Evolutionary conservation across 768 basidiomycete species (phyloP), one percentile per base, ranked within the genome.

Genomic region (Psilocybe cyanescens): DNA sequence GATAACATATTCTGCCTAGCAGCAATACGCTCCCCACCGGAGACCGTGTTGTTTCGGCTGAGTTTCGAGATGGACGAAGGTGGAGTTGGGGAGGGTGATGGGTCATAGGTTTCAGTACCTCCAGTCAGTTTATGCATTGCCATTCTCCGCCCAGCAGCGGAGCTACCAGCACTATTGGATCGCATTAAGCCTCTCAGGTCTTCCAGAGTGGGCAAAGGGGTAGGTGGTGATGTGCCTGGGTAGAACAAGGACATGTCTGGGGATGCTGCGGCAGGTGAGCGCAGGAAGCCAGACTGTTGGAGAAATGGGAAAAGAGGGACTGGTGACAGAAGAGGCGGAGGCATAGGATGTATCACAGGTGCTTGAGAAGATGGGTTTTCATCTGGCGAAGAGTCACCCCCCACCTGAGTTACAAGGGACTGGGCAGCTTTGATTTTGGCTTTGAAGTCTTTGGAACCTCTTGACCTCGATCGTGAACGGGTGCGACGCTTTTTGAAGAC

Each of bases 111-210:
- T 63, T 91, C 90, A 51, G 82, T 81, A 29, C 88, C 90, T 44
- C 92, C 91, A 1, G 90, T 94, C 58, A 97, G 79, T 72, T 94
- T 95, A 64, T 87, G 87, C 85, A 97, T 86, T 3, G 94, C 94
- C 74, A 87, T 78, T 67, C 86, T 83, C 50, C 91, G 79, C 33
- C 78, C 78, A 31, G 86, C 87, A 69, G 89, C 84, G 54, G 88
- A 84, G 55, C 90, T 83, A 19, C 90, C 91, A n/a, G 92, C 92
- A 69, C 95, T 96, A 71, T 96, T 95, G 2, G 95, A 96, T 17
- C 95, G 88, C 69, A 92, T 88, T 2, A 97, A 83, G 14, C 90
- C 89, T 68, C 81, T 85, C 70, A 96, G 77, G 19, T 89, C 91
- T 68, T 93, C 90, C 5, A 97, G 79, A 3, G 91, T 86, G 0